Conservation (phyloP, 1,284 basidiomycete species). For the Hymenochaete sp. region DNA sequence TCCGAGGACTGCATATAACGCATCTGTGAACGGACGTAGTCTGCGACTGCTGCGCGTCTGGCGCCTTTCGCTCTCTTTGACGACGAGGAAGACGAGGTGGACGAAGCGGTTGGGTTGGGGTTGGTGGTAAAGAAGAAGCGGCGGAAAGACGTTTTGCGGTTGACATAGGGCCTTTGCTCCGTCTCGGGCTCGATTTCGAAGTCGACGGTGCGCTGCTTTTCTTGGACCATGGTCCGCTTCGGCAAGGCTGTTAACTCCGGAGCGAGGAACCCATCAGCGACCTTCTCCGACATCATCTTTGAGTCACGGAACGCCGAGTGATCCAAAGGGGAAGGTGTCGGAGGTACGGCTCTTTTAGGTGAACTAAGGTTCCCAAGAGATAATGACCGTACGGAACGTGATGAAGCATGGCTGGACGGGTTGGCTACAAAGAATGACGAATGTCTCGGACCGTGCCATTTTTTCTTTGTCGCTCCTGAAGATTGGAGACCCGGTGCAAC, state of each 20-base stretch:
- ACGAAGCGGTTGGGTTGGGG: constrained; percentile 10
- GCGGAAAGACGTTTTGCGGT: constrained; percentile 3
- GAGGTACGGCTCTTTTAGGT: background rate
- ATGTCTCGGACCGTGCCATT: background rate
- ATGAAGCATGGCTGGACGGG: constrained; percentile 10
- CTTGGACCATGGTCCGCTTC: background rate
- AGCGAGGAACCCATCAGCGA: background rate
- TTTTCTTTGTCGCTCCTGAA: background rate
- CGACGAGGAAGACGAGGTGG: constrained; percentile 6
- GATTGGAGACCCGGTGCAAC: background rate
- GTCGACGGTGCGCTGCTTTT: constrained; percentile 10
- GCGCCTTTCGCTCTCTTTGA: background rate
- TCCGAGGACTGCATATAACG: background rate
- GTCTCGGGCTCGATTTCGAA: constrained; percentile 5
- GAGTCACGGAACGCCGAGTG: background rate
- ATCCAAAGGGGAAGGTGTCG: too few species aligned
- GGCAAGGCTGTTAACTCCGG: background rate
- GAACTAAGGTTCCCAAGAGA: background rate
- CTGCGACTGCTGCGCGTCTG: constrained; percentile 1
- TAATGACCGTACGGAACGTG: constrained; percentile 1
- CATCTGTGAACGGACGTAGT: constrained; percentile 9
- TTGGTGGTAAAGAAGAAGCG: constrained; percentile 15
- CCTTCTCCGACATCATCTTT: background rate
- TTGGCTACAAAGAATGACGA: constrained; percentile 11
- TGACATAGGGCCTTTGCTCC: background rate